Evolutionary conservation across 73 alveolate species (phyloP), one percentile per base, ranked within the genome.

Genomic region (Paramecium caudatum): DNA sequence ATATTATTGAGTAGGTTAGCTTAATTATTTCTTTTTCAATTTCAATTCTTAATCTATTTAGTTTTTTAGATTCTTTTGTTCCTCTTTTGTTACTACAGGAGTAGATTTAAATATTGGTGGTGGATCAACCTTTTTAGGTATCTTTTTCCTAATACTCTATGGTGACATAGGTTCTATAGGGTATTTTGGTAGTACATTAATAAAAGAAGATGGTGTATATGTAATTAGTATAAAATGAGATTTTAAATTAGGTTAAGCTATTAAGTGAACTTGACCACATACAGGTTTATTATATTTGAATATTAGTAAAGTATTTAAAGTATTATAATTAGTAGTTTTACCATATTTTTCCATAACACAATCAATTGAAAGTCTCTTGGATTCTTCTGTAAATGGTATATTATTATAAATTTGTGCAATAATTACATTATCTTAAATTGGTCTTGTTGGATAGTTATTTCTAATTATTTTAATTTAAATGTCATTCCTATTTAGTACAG

Each of bases 121-220:
- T 55, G 23, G 8, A 3, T 33, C 83, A 30, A 33, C 16, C 39
- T 65, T 13, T 32, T 65, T 65, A 10, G 39, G 30, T 36, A 32
- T 65, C 49, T 65, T 65, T 13, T 33, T 33, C n/a, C n/a, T n/a
- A n/a, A n/a, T n/a, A n/a, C n/a, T n/a, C 5, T 65, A 65, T 32
- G 83, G 83, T 25, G 48, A 25, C 83, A 65, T 65, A 34, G 83
- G 83, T 30, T 65, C 83, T 5, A 65, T 7, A 16, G 32, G 17
- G 16, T 65, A 65, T 36, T 65, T 65, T 1, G 83, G 49, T 12
- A 43, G 49, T 2, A 49, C 19, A 13, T 33, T 65, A 3, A 30
- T 17, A 4, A 33, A 65, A 6, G 8, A 33, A 5, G 50, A 65
- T 32, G 83, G 83, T 13, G 83, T 25, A 33, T 65, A 65, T 32